A percentile compares a stretch with the other conserved stretches of the same genome.
These are phyloP conservation scores for Potentilla sterilis DNA, from an alignment of 306 rosid species.

Conservation along the genomic window DNA sequence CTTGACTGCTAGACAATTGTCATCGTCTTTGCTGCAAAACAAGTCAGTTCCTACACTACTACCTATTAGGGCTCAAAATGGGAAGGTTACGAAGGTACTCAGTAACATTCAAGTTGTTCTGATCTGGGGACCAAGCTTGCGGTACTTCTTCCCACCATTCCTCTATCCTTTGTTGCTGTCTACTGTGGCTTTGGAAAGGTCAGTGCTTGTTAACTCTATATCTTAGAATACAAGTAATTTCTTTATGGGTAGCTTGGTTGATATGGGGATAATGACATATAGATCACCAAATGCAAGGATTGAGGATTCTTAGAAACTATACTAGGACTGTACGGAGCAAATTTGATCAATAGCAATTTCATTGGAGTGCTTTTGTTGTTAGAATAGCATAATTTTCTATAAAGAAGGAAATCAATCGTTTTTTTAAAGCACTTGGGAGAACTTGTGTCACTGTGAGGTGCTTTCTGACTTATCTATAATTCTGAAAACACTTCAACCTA, in stretches of 20 bases:
- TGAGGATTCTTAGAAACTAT: not conserved
- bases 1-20: conserved; percentile 61
- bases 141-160: conserved; percentile 71
- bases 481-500: not conserved
- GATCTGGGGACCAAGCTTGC: conserved; percentile 82
- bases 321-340: not conserved
- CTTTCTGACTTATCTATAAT: not conserved
- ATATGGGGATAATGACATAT: not conserved
- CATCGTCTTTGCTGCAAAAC: conserved; percentile 57
- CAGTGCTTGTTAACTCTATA: conserved; percentile 20
- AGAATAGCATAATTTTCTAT: no score
- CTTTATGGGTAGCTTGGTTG: not conserved
- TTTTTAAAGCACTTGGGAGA: not conserved
- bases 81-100: conserved; percentile 34
- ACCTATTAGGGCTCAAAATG: conserved; percentile 28
- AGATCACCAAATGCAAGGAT: not conserved
- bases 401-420: not conserved
- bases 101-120: conserved; percentile 63
- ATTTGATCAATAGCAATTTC: not conserved
- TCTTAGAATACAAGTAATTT: not conserved
- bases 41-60: conserved; percentile 48
- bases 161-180: conserved; percentile 54
- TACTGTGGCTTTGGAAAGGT: conserved; percentile 56
- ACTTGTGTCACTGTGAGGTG: not conserved
- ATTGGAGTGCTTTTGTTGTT: not conserved